A percentile compares a stretch with the other conserved stretches of the same genome.
Evolutionary conservation across 371 early-diverging fungal genomes (phyloP).

Genomic region (Basidiobolus meristosporus): DNA sequence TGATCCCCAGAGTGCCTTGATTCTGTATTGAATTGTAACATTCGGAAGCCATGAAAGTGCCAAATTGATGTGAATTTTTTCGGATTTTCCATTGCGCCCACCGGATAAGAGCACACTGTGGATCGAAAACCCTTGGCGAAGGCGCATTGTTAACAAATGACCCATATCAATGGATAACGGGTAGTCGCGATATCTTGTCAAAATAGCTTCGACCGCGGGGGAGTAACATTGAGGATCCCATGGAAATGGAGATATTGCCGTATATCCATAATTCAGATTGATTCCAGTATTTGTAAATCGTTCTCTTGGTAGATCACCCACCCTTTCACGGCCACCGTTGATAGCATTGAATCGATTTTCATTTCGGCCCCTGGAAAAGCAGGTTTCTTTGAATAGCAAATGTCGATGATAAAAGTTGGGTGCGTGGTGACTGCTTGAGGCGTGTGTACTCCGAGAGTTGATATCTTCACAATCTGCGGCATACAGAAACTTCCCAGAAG

Average conservation of each 20-base stretch:
- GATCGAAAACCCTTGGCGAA: conserved; percentile 68
- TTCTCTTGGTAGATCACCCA: conserved; percentile 32
- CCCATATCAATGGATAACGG: conserved; percentile 31
- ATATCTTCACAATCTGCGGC: conserved; percentile 30
- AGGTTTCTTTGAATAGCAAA: conserved; percentile 42
- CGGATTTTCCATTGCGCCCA: conserved; percentile 8
- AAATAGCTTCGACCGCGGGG: conserved; percentile 52
- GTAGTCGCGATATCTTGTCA: conserved; percentile 64
- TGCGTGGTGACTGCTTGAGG: conserved; percentile 3
- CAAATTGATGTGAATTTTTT: conserved; percentile 37
- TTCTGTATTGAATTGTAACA: conserved; percentile 69
- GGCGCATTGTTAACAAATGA: conserved; percentile 44
- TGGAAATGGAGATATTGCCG: conserved; percentile 41
- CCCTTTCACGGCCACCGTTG: conserved; percentile 16
- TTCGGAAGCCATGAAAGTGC: conserved; percentile 67
- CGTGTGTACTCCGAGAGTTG: neutral
- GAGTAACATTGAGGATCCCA: conserved; percentile 65
- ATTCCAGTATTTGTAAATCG: conserved; percentile 11
- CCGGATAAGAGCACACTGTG: conserved; percentile 19
- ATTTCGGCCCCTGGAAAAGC: conserved; percentile 21
- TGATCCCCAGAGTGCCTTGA: conserved; percentile 20
- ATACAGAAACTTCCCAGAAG: conserved; percentile 64
- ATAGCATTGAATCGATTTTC: conserved; percentile 13
- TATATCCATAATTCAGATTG: conserved; percentile 9
- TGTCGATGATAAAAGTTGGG: conserved; percentile 68